A percentile compares a stretch with the other conserved stretches of the same genome.
phyloP scores from a whole-genome alignment of 176 grass and related monocot genomes.

The Leersia perrieri region DNA sequence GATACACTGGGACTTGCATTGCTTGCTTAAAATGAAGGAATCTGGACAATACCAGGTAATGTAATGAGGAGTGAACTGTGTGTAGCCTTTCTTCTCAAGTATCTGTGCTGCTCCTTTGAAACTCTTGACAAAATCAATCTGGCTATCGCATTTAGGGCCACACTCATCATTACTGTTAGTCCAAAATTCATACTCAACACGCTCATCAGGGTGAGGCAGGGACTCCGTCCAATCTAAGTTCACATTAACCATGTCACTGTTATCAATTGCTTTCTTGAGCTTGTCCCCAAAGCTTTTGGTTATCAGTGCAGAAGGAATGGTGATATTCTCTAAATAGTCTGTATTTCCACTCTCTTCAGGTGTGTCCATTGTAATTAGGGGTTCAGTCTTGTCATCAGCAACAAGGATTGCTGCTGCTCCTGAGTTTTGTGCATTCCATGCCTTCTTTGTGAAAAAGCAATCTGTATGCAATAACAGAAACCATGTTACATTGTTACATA shows the following conservation, averaged over 20 bases:
- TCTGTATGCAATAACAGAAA: constrained; percentile 28
- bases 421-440: constrained; percentile 66
- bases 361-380: constrained; percentile 70
- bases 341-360: constrained; percentile 45
- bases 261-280: constrained; percentile 57
- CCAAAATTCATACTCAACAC: constrained; percentile 80
- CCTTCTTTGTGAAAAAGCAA: constrained; percentile 72
- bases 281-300: constrained; percentile 61
- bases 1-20: constrained; percentile 84
- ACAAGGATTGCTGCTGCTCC: constrained; percentile 70
- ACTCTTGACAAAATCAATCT: constrained; percentile 79
- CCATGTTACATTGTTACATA: background rate
- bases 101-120: constrained; percentile 70
- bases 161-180: constrained; percentile 80
- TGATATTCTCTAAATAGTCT: constrained; percentile 71
- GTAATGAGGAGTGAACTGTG: constrained; percentile 75
- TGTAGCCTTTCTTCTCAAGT: constrained; percentile 77
- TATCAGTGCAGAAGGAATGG: constrained; percentile 68
- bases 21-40: constrained; percentile 64
- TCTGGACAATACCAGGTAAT: constrained; percentile 84
- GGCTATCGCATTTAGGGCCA: constrained; percentile 67
- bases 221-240: constrained; percentile 81
- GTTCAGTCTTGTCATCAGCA: constrained; percentile 65
- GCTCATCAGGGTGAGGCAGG: constrained; percentile 67
- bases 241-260: constrained; percentile 74